Evolutionary conservation across 2,329 filamentous ascomycete genomes (phyloP).

Genomic region (Aspergillus amoenus): DNA sequence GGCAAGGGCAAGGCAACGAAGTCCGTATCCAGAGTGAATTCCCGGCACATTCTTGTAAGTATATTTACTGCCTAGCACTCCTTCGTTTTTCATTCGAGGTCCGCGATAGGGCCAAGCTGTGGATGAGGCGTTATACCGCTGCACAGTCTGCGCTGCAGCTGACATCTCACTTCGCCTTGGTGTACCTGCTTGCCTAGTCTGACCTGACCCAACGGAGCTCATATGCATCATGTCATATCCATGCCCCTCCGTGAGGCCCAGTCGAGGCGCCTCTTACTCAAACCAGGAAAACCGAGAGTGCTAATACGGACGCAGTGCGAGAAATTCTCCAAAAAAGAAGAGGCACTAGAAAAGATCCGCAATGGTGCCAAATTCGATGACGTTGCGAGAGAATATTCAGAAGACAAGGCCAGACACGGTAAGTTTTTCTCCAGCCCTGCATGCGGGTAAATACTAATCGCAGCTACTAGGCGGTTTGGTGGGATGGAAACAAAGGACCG

Average conservation of each 20-base stretch:
- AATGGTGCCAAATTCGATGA: constrained; percentile 64
- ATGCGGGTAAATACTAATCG: neutral
- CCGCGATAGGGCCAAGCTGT: too few species aligned
- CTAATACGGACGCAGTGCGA: constrained; percentile 48
- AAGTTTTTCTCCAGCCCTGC: constrained; percentile 13
- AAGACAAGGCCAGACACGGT: constrained; percentile 64
- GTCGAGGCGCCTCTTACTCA: neutral
- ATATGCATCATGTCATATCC: neutral
- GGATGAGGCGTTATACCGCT: constrained; percentile 1
- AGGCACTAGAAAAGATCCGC: constrained; percentile 60
- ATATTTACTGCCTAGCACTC: neutral
- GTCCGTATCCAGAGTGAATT: constrained; percentile 63
- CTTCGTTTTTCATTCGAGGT: too few species aligned
- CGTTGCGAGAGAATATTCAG: constrained; percentile 63
- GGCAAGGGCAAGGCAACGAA: constrained; percentile 48
- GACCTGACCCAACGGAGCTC: neutral
- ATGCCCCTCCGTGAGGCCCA: too few species aligned
- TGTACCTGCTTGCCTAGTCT: neutral
- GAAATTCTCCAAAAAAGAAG: constrained; percentile 66
- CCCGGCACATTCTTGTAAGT: constrained; percentile 61
- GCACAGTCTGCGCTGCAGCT: neutral
- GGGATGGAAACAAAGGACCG: constrained; percentile 62
- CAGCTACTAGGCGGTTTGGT: constrained; percentile 54
- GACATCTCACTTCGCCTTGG: neutral
- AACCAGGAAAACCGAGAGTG: neutral